A percentile compares a stretch with the other conserved stretches of the same genome.
These are phyloP conservation scores for Byssochlamys sp. DNA, from an alignment of 2,329 filamentous ascomycete species.

Conservation along the genomic window DNA sequence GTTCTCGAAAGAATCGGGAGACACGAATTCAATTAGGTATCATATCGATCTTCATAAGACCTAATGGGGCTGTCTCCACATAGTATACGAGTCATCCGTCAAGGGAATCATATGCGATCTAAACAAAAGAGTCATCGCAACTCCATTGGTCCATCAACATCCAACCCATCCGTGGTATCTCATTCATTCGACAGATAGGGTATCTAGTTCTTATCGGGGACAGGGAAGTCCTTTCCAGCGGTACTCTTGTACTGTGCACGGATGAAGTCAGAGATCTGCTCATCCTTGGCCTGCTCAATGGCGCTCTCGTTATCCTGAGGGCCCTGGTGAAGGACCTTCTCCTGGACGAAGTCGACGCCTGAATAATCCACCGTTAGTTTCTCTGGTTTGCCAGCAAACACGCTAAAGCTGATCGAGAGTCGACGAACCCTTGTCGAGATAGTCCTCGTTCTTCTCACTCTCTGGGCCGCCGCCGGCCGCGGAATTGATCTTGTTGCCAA, in stretches of 20 bases:
- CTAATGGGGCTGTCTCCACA: neutral
- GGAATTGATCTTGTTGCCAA: constrained; percentile 62
- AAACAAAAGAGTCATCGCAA: neutral
- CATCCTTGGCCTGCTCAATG: constrained; percentile 72
- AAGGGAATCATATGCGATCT: neutral
- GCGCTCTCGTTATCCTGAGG: constrained; percentile 63
- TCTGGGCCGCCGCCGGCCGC: constrained; percentile 59
- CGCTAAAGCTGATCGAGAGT: constrained; percentile 6
- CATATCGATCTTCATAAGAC: no score
- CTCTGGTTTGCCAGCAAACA: neutral
- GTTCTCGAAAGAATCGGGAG: no score
- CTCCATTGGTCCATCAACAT: neutral
- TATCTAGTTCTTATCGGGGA: neutral
- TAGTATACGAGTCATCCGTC: neutral
- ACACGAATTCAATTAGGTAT: no score
- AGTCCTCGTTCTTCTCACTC: constrained; percentile 20
- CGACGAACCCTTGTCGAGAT: constrained; percentile 63
- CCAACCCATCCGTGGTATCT: neutral
- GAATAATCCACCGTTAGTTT: neutral
- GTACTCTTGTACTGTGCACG: constrained; percentile 21
- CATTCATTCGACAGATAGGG: constrained; percentile 1
- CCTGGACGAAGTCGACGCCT: constrained; percentile 71
- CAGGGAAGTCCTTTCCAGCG: neutral
- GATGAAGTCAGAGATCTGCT: constrained; percentile 12
- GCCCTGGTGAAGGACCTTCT: constrained; percentile 62